Conservation (phyloP, 768 basidiomycete species). For the Suillus americanus region DNA sequence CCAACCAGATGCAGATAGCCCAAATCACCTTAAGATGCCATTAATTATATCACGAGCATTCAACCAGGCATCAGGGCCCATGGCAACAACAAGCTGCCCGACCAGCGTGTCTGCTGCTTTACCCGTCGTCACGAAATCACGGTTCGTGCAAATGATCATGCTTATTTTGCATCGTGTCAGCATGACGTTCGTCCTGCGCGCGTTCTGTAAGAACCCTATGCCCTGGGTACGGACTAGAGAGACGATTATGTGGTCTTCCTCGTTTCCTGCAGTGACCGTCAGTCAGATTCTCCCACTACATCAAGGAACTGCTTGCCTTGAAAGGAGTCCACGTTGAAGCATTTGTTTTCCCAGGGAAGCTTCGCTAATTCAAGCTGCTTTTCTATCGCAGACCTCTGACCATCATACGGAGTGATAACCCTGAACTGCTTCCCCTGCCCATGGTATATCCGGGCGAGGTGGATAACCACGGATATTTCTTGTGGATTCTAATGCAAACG, state of each 20-base stretch:
- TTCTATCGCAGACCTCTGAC: conserved; percentile 62
- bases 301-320: conserved; percentile 31
- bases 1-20: background rate
- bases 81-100: conserved; percentile 20
- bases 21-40: background rate
- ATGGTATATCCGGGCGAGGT: conserved; percentile 52
- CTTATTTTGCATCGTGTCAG: conserved; percentile 70
- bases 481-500: conserved; percentile 47
- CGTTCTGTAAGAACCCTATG: conserved; percentile 63
- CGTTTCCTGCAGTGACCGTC: conserved; percentile 58
- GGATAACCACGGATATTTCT: conserved; percentile 34
- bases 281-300: conserved; percentile 10
- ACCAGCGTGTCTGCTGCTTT: conserved; percentile 22
- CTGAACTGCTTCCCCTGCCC: conserved; percentile 46
- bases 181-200: conserved; percentile 81
- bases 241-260: conserved; percentile 71
- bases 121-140: conserved; percentile 20
- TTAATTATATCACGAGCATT: conserved; percentile 6
- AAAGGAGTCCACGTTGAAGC: conserved; percentile 46
- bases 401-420: conserved; percentile 81
- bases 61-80: conserved; percentile 17
- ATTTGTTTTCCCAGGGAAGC: conserved; percentile 60
- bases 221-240: conserved; percentile 61
- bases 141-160: conserved; percentile 70
- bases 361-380: conserved; percentile 42